Evolutionary conservation across 768 basidiomycete genomes (phyloP).

Genomic region (Aureoboletus auriporus): DNA sequence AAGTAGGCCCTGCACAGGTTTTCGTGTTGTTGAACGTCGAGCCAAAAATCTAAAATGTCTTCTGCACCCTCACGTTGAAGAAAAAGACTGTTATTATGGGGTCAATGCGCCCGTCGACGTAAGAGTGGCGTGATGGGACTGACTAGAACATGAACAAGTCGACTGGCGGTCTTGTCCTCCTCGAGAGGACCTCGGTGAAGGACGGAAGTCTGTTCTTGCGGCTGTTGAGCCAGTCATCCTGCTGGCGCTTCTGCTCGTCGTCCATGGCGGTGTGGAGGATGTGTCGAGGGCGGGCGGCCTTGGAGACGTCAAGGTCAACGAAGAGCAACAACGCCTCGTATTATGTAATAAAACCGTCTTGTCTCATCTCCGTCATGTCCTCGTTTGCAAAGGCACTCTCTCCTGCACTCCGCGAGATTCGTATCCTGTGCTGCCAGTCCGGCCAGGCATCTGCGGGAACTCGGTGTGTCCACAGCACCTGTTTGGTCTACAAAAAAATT

Average conservation of each 20-base stretch:
- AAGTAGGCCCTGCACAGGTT: slow-evolving; percentile 98
- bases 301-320: slow-evolving; percentile 16
- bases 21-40: slow-evolving; percentile 99
- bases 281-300: slow-evolving; percentile 1
- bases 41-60: slow-evolving; percentile 97
- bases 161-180: slow-evolving; percentile 89
- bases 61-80: slow-evolving; percentile 94
- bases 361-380: slow-evolving; percentile 42
- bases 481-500: not conserved
- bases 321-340: slow-evolving; percentile 11
- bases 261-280: slow-evolving; percentile 35
- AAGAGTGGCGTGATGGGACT: slow-evolving; percentile 32
- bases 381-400: slow-evolving; percentile 70
- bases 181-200: slow-evolving; percentile 85
- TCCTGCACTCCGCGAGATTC: slow-evolving; percentile 75
- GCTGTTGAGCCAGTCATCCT: slow-evolving; percentile 72
- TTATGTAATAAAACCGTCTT: slow-evolving; percentile 27
- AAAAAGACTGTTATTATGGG: slow-evolving; percentile 62
- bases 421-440: slow-evolving; percentile 76
- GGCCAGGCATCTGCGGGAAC: slow-evolving; percentile 74
- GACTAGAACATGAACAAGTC: slow-evolving; percentile 99
- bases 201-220: slow-evolving; percentile 80
- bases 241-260: slow-evolving; percentile 48
- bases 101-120: slow-evolving; percentile 3
- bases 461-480: slow-evolving; percentile 45